Conservation (phyloP, 2,329 filamentous ascomycete genomes). For the Sporothrix dimorphospora region DNA sequence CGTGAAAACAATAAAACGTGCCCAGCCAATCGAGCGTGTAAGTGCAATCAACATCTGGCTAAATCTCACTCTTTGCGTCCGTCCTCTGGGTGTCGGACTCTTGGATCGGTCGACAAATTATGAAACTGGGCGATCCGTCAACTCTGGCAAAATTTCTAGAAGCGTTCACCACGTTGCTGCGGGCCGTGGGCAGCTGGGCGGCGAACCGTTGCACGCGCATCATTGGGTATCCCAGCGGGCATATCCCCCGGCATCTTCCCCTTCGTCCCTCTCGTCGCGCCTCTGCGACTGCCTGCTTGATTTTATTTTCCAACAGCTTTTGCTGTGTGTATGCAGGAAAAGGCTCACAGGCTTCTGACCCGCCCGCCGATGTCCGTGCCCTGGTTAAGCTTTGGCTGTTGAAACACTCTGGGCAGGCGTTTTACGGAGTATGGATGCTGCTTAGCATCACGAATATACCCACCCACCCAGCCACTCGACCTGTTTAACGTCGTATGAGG, state of each 20-base stretch:
- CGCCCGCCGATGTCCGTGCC: slow-evolving; percentile 22
- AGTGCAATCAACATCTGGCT: neutral
- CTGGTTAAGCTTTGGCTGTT: slow-evolving; percentile 26
- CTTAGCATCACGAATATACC: slow-evolving; percentile 24
- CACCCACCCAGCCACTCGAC: neutral
- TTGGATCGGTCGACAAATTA: slow-evolving; percentile 14
- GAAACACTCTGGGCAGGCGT: slow-evolving; percentile 21
- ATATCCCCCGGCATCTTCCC: slow-evolving; percentile 8
- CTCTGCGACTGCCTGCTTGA: neutral
- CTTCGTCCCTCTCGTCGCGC: neutral
- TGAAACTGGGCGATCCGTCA: slow-evolving; percentile 19
- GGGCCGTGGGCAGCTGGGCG: slow-evolving; percentile 1
- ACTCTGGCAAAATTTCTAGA: neutral
- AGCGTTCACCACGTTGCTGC: neutral
- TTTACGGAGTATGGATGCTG: neutral
- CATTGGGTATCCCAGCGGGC: slow-evolving; percentile 6
- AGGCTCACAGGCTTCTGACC: neutral
- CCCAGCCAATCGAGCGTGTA: neutral
- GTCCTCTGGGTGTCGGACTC: neutral
- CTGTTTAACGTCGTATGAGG: neutral
- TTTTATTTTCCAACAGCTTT: neutral
- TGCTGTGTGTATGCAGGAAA: neutral
- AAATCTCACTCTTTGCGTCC: neutral
- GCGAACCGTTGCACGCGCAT: neutral
- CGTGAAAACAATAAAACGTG: neutral